Evolutionary conservation across 2,329 filamentous ascomycete genomes (phyloP).

Genomic region (Grosmannia serpens): DNA sequence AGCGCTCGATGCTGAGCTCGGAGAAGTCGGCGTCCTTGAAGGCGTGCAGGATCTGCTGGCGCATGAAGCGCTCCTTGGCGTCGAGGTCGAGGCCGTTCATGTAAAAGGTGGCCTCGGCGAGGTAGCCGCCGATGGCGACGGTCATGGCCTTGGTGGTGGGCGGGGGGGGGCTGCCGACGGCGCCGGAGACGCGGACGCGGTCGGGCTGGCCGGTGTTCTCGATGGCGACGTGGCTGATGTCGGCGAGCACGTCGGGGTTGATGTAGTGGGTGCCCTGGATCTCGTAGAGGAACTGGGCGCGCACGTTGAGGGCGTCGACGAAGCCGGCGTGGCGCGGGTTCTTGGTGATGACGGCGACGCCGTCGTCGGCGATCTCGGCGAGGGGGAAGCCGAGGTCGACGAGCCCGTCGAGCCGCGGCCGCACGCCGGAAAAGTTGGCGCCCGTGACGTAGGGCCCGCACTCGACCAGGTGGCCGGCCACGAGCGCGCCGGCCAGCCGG

Average conservation of each 20-base stretch:
- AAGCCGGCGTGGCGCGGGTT: conserved; percentile 13
- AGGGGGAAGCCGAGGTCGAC: conserved; percentile 25
- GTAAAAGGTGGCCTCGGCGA: conserved; percentile 16
- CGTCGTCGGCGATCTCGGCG: conserved; percentile 23
- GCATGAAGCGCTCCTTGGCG: conserved; percentile 16
- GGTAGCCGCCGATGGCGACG: conserved; percentile 15
- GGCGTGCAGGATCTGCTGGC: conserved; percentile 16
- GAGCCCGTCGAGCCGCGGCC: conserved; percentile 20
- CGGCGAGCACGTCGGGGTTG: conserved; percentile 35
- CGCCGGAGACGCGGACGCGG: conserved; percentile 28
- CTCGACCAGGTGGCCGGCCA: conserved; percentile 42
- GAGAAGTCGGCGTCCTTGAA: conserved; percentile 16
- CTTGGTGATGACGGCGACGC: conserved; percentile 23
- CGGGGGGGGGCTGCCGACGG: conserved; percentile 31
- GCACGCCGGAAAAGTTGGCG: conserved; percentile 41
- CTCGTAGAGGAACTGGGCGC: conserved; percentile 10
- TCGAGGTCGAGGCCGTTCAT: conserved; percentile 16
- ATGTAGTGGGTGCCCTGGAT: conserved; percentile 27
- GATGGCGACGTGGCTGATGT: conserved; percentile 24
- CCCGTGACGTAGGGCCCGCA: conserved; percentile 43
- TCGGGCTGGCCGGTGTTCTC: conserved; percentile 20
- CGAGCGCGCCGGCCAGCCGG: conserved; percentile 34
- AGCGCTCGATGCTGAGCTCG: conserved; percentile 19
- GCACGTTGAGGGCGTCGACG: background rate
- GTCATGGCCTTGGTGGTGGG: conserved; percentile 31